These are phyloP conservation scores for Wallacemonas collosoma DNA, from an alignment of 208 protist genomes.

Conservation along the genomic window DNA sequence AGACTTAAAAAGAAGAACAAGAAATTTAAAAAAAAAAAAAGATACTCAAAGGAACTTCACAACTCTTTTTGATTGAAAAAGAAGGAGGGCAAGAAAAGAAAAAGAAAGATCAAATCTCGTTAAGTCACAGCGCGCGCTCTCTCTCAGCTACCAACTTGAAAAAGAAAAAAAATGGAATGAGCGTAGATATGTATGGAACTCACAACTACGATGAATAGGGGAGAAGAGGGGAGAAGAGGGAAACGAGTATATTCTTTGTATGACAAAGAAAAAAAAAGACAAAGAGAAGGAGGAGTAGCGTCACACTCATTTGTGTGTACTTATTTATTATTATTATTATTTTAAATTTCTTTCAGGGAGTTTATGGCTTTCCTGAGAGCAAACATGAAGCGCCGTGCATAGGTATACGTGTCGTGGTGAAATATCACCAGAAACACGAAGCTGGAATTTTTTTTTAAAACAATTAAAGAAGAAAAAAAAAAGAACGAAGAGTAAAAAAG, in stretches of 20 bases:
- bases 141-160: neutral
- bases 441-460: too few relatives aligned
- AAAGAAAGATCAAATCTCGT: constrained; percentile 10
- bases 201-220: constrained; percentile 21
- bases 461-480: too few relatives aligned
- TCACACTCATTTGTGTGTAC: neutral
- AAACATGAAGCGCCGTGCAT: neutral
- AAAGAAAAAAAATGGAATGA: constrained; percentile 17
- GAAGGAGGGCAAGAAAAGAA: constrained; percentile 2
- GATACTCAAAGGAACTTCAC: neutral
- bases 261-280: neutral
- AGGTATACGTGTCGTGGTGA: too few relatives aligned
- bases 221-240: constrained; percentile 23
- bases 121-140: neutral
- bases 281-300: neutral
- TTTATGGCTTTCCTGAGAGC: neutral
- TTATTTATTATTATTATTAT: neutral
- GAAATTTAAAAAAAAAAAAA: neutral
- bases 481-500: too few relatives aligned
- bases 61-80: neutral
- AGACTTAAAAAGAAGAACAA: neutral
- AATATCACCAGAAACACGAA: too few relatives aligned
- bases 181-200: constrained; percentile 1
- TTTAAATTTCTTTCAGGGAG: neutral
- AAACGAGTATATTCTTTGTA: neutral